phyloP scores from a whole-genome alignment of 2,329 filamentous ascomycete genomes.

The Huntiella savannae region DNA sequence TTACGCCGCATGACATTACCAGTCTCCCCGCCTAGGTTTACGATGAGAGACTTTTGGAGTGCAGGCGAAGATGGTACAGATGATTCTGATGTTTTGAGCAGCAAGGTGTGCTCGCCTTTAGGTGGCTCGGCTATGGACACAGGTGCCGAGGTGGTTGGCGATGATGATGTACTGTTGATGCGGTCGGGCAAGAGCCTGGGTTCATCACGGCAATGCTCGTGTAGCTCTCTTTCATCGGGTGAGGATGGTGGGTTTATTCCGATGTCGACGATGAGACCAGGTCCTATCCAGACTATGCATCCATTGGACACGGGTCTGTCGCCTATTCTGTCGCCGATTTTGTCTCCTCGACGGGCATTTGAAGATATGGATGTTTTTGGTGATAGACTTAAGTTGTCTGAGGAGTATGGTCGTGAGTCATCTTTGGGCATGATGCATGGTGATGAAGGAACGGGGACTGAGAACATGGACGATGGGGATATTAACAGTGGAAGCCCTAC shows the following conservation, averaged over 20 bases:
- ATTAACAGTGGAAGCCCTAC: slow-evolving; percentile 2
- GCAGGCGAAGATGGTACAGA: slow-evolving; percentile 4
- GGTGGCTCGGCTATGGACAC: background rate
- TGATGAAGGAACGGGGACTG: background rate
- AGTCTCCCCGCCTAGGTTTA: slow-evolving; percentile 9
- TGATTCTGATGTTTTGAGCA: slow-evolving; percentile 3
- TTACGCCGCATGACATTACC: slow-evolving; percentile 10
- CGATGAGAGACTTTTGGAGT: slow-evolving; percentile 9
- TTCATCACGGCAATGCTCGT: background rate
- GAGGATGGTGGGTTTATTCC: background rate
- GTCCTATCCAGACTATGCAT: background rate
- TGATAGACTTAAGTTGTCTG: slow-evolving; percentile 3
- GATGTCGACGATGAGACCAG: background rate
- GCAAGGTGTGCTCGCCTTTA: slow-evolving; percentile 4
- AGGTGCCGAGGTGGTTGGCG: background rate
- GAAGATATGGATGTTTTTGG: slow-evolving; percentile 2
- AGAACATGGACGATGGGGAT: background rate
- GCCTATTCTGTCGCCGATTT: slow-evolving; percentile 1
- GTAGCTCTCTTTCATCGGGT: background rate
- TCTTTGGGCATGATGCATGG: background rate
- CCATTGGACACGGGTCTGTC: background rate
- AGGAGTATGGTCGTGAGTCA: background rate
- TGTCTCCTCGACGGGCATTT: slow-evolving; percentile 4
- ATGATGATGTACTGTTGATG: slow-evolving; percentile 9
- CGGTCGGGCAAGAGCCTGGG: background rate